Base-by-base conservation (phyloP, 805 yeast genomes). In the Yarrowia alimentaria region DNA sequence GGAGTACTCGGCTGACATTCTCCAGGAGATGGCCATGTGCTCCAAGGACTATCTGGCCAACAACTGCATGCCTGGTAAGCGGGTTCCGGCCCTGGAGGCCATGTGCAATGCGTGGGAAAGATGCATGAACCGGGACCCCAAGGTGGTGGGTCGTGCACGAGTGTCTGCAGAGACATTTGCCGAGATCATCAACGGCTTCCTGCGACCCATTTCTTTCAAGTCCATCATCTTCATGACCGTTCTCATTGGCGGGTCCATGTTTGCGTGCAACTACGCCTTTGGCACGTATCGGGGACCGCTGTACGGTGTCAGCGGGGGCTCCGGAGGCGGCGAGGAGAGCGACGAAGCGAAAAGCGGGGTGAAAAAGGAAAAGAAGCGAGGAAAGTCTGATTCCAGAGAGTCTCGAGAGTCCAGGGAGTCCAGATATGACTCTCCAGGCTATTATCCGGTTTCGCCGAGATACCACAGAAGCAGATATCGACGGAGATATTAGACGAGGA, bases 101-200 rank as follows among this genome's bases (percentile, higher is more conserved):
- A 68, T 77, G 11, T 91, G 99, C 65, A 70, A 74, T 26, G 73
- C 72, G 26, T 87, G 95, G 93, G 83, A 78, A 55, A 75, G 74
- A 53, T 93, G 99, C 64, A 86, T 87, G 89, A 78, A 81, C 58
- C 68, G 81, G 42, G 91, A 87, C 56, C 90, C 95, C 8, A 74
- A 76, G 3, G 66, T 65, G 1, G 74, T 81, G 10, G 90, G 86
- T 3, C 75, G 79, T 42, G 85, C 91, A 1, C 74, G 74, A 54
- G 75, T 88, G 51, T 80, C 89, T 38, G 94, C 94, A 0, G 89
- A 83, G 61, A 82, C 91, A 0, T 74, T 87, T 58, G 95, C 94
- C 1, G 91, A 84, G 55, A 84, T 86, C 6, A 69, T 88, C 35
- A 85, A 88, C 65, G 80, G 89, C 1, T 87, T 87, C 59, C 67